phyloP scores from a whole-genome alignment of 1,284 basidiomycete genomes.

The Melampsora larici-populina region DNA sequence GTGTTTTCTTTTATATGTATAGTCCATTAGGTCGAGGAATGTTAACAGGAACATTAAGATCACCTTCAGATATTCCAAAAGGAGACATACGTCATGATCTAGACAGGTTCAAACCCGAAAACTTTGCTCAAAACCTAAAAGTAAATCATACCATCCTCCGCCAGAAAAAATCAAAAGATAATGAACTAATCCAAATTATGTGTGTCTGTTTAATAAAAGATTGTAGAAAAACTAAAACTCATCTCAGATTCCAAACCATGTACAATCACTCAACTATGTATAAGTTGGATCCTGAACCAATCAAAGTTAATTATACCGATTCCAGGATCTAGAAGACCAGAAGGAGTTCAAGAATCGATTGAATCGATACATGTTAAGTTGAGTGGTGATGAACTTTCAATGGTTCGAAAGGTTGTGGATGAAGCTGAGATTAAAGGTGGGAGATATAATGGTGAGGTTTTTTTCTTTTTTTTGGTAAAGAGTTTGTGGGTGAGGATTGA shows the following conservation, averaged over 20 bases:
- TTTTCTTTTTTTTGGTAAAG: not conserved
- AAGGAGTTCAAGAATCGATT: constrained; percentile 29
- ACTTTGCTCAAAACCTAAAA: constrained; percentile 54
- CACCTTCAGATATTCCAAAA: constrained; percentile 49
- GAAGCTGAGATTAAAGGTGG: constrained; percentile 25
- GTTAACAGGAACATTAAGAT: constrained; percentile 52
- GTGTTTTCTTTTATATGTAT: constrained; percentile 45
- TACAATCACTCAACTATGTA: constrained; percentile 54
- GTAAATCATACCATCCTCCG: constrained; percentile 42
- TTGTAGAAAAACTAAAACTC: constrained; percentile 33
- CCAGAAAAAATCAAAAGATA: not conserved
- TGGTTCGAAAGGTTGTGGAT: constrained; percentile 10
- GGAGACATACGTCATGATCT: constrained; percentile 52
- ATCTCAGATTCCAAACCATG: constrained; percentile 53
- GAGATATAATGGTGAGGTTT: constrained; percentile 19
- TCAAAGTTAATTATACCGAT: constrained; percentile 54
- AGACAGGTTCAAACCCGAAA: constrained; percentile 53
- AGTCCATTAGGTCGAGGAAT: constrained; percentile 55
- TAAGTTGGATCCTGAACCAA: constrained; percentile 57
- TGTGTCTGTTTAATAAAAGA: too few species aligned
- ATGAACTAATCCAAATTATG: not conserved
- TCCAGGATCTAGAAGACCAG: constrained; percentile 51
- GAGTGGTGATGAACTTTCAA: not conserved
- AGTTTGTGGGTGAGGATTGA: not conserved
- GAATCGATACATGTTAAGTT: constrained; percentile 10